Evolutionary conservation across 345 rosid genomes (phyloP).

Genomic region (Acer saccharum): DNA sequence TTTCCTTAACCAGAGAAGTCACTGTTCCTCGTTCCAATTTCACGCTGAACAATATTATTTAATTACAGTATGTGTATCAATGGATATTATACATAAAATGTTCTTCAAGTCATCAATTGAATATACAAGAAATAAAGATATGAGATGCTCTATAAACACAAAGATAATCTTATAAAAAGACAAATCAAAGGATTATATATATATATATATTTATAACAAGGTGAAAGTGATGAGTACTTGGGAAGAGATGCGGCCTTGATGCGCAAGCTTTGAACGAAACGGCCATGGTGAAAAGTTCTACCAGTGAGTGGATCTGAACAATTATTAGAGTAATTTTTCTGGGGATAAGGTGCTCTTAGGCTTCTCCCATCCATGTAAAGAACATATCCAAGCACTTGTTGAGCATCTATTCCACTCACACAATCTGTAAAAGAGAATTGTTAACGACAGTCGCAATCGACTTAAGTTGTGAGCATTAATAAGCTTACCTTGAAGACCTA

Average conservation of each 20-base stretch:
- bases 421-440: conserved; percentile 33
- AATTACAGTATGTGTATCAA: too few relatives aligned
- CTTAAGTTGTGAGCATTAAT: too few relatives aligned
- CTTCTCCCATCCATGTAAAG: conserved; percentile 47
- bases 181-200: too few relatives aligned
- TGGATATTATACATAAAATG: too few relatives aligned
- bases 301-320: conserved; percentile 39
- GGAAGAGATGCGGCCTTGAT: conserved; percentile 53
- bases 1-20: conserved; percentile 45
- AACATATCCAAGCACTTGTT: conserved; percentile 45
- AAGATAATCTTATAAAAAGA: too few relatives aligned
- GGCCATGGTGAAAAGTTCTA: conserved; percentile 55
- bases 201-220: too few relatives aligned
- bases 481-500: conserved; percentile 55
- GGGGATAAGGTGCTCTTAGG: conserved; percentile 40
- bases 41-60: conserved; percentile 38
- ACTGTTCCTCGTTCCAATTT: conserved; percentile 64
- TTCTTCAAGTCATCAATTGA: too few relatives aligned
- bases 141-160: too few relatives aligned
- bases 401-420: conserved; percentile 51
- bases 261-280: conserved; percentile 57
- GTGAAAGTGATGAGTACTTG: conserved; percentile 20
- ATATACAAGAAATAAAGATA: too few relatives aligned
- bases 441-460: too few relatives aligned
- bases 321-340: conserved; percentile 26